Conservation (phyloP, 108 stramenopile genomes). For the Pseudonitzschia multistriata region DNA sequence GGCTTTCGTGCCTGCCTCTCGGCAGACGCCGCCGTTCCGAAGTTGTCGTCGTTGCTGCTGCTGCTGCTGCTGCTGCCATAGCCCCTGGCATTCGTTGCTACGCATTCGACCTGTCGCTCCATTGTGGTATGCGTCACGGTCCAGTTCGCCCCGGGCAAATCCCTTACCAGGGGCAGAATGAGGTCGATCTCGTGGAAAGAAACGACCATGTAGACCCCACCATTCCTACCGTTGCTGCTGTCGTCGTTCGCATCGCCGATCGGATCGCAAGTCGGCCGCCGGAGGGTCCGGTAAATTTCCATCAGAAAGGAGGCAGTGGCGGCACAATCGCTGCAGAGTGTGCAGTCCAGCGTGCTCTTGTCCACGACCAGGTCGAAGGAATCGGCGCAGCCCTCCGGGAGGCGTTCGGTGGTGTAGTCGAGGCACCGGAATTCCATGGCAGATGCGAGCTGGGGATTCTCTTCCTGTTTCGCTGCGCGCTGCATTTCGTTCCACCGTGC, state of each 20-base stretch:
- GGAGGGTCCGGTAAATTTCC: constrained; percentile 65
- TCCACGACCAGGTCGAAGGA: constrained; percentile 72
- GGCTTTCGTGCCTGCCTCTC: constrained; percentile 15
- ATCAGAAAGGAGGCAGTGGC: constrained; percentile 57
- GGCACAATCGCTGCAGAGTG: constrained; percentile 57
- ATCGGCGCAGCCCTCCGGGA: constrained; percentile 16
- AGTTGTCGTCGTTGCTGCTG: not conserved
- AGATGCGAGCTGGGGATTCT: not conserved
- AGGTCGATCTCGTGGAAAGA: constrained; percentile 74
- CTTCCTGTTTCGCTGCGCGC: not conserved
- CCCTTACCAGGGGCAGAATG: constrained; percentile 46
- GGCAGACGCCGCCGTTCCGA: not conserved
- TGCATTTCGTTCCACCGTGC: constrained; percentile 50
- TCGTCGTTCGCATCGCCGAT: not conserved
- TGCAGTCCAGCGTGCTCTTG: constrained; percentile 84
- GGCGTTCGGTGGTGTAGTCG: constrained; percentile 37
- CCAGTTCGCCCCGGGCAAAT: constrained; percentile 75
- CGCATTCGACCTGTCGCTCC: constrained; percentile 56
- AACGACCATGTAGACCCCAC: constrained; percentile 68
- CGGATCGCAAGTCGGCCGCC: no score
- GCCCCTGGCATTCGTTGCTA: constrained; percentile 1
- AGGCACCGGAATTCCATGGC: constrained; percentile 5
- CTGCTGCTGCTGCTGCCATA: not conserved
- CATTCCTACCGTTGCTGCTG: constrained; percentile 19
- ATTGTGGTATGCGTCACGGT: constrained; percentile 51